Percentiles rank a stretch among this genome's conserved stretches.
These are phyloP conservation scores for Kwoniella shandongensis DNA, from an alignment of 768 basidiomycete species.

Conservation along the genomic window DNA sequence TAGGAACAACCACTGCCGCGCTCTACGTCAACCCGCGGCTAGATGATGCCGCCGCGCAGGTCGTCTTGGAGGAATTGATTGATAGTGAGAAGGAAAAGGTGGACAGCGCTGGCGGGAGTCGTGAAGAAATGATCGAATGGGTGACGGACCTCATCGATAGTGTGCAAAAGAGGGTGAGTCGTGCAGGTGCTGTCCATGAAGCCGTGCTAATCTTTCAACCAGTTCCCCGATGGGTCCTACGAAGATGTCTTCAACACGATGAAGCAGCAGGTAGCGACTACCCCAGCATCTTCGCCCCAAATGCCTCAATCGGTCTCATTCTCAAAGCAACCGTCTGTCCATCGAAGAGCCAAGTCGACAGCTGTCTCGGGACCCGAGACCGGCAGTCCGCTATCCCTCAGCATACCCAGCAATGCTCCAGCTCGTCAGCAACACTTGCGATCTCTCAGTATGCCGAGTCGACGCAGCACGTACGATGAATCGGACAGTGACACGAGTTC, in stretches of 20 bases:
- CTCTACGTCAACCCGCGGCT: slow-evolving; percentile 51
- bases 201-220: neutral
- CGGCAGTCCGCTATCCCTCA: slow-evolving; percentile 10
- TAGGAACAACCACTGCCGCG: slow-evolving; percentile 43
- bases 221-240: slow-evolving; percentile 50
- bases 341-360: slow-evolving; percentile 32
- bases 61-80: slow-evolving; percentile 41
- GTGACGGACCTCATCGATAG: slow-evolving; percentile 29
- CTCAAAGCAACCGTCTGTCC: slow-evolving; percentile 25
- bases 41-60: slow-evolving; percentile 27
- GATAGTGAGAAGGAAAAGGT: slow-evolving; percentile 45
- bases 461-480: slow-evolving; percentile 25
- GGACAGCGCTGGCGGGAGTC: slow-evolving; percentile 19
- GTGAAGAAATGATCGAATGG: slow-evolving; percentile 26
- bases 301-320: slow-evolving; percentile 7
- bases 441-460: slow-evolving; percentile 37
- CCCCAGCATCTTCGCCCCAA: slow-evolving; percentile 5
- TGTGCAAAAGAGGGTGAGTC: slow-evolving; percentile 43
- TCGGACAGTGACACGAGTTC: slow-evolving; percentile 15
- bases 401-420: slow-evolving; percentile 6
- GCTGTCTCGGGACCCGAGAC: slow-evolving; percentile 12
- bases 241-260: slow-evolving; percentile 25
- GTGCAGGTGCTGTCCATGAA: neutral
- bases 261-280: slow-evolving; percentile 21
- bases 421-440: slow-evolving; percentile 28